Base-by-base conservation (phyloP, 1,284 basidiomycete species). In the Sanguinoderma infundibulare region DNA sequence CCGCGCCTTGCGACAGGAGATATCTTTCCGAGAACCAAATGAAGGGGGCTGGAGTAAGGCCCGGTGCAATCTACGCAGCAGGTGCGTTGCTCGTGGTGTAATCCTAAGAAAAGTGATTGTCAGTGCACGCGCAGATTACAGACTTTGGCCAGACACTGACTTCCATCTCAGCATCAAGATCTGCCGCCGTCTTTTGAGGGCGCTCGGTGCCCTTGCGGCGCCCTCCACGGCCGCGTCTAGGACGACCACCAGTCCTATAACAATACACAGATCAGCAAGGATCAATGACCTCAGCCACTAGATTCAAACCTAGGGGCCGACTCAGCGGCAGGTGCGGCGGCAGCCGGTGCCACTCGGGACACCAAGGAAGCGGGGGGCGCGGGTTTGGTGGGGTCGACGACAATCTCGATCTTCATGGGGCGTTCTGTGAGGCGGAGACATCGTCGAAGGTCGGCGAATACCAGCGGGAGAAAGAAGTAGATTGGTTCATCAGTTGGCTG, bases 371-470 rank as follows among this genome's bases (percentile, higher is more conserved):
- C 77, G 20, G 79, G 69, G 9, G 90, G 83, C 5, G 85, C 83
- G n/a, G 88, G 83, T 57, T 86, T 85, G 56, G 90, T 82, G 26
- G 95, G 95, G 81, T 97, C 94, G 74, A 98, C 86, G 50, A 98
- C 89, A 65, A 98, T 95, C 83, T 98, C 97, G 67, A 98, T 96
- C 84, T 96, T 97, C 93, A 99, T 97, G 28, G 96, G 93, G 72
- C 94, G 93, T 85, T 96, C 95, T 98, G 81, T 78, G 65, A 58
- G 55, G 56, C 62, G 57, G 53, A 65, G 60, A 60, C 34, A 67
- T 58, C 58, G 69, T 62, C 62, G 62, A 64, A 46, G 34, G 46
- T 55, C 55, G 62, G 63, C 57, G 60, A 64, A 36, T 17, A 61
- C 56, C 60, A 39, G 66, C 60, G 61, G 56, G 56, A 65, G 59